Base-by-base conservation (phyloP, 352 stramenopile genomes). In the Phytopythium helicoides region DNA sequence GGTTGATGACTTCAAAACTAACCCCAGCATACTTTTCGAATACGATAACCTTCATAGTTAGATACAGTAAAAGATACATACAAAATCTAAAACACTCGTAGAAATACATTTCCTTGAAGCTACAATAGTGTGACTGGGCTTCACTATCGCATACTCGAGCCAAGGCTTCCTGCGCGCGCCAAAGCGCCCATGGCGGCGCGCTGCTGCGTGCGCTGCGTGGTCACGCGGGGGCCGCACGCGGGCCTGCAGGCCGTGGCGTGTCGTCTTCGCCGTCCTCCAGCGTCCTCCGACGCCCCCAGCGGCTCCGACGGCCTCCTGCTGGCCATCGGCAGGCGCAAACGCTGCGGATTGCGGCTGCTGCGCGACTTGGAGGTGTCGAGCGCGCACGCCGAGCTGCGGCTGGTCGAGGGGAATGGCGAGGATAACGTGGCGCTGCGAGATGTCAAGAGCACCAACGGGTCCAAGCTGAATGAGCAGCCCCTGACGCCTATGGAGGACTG, bases 321-420 rank as follows among this genome's bases (percentile, higher is more conserved):
- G 16, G 47, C 38, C n/a, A 68, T 87, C 3, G 76, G 76, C 14
- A 73, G 76, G 18, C 73, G 69, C 21, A 68, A 72, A 48, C 39
- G 49, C n/a, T 86, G 71, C 41, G 80, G 68, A 61, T 52, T 88
- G 42, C 73, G 74, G 3, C 56, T 88, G 16, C 52, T 49, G 4
- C 49, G 71, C 7, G 77, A 88, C 55, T 54, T 88, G 49, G 77
- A 88, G 58, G 72, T 88, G 1, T 88, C 77, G 3, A 76, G 70
- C 5, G 38, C 68, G 28, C 77, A 88, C 47, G 74, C 74, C 6
- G 67, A 86, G 56, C 51, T 87, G 59, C 56, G 54, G 21, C 53
- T 64, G 12, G 12, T 22, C 9, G 40, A 25, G 26, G 7, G 22
- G 9, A 22, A 37, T 16, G 37, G 14, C 2, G 52, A 10, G 1